phyloP scores from a whole-genome alignment of 73 alveolate species.

The Tetrahymena borealis region DNA sequence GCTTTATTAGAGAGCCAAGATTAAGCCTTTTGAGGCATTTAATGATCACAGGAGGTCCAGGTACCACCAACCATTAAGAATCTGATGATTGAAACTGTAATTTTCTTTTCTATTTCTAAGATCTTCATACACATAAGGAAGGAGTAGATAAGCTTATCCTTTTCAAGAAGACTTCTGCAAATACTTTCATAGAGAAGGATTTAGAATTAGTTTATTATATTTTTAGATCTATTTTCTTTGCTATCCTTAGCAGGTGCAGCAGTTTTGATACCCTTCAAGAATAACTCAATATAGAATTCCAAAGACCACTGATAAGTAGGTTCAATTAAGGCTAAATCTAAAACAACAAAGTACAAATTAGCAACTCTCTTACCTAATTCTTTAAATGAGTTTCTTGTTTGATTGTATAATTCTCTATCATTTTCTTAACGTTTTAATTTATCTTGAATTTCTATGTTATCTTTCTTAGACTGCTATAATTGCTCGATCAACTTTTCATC shows the following conservation, averaged over 20 bases:
- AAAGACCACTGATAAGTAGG: constrained; percentile 81
- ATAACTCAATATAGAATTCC: constrained; percentile 46
- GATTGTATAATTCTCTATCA: constrained; percentile 50
- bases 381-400: constrained; percentile 49
- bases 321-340: constrained; percentile 65
- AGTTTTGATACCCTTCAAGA: constrained; percentile 54
- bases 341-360: constrained; percentile 69
- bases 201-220: constrained; percentile 64
- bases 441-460: constrained; percentile 52
- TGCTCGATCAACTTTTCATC: constrained; percentile 72
- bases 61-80: constrained; percentile 95
- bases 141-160: constrained; percentile 86
- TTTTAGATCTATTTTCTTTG: constrained; percentile 58
- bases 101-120: constrained; percentile 59
- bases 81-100: constrained; percentile 61
- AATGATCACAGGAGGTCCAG: constrained; percentile 68
- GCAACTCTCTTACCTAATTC: constrained; percentile 79
- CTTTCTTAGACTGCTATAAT: constrained; percentile 63
- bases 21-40: constrained; percentile 72
- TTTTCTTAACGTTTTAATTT: constrained; percentile 54
- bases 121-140: constrained; percentile 79
- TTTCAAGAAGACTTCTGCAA: constrained; percentile 90
- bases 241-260: constrained; percentile 40
- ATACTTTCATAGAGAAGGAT: constrained; percentile 58
- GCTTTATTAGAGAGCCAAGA: constrained; percentile 87